Conservation (phyloP, 192 early-diverging fungal genomes). For the Podila horticola region DNA sequence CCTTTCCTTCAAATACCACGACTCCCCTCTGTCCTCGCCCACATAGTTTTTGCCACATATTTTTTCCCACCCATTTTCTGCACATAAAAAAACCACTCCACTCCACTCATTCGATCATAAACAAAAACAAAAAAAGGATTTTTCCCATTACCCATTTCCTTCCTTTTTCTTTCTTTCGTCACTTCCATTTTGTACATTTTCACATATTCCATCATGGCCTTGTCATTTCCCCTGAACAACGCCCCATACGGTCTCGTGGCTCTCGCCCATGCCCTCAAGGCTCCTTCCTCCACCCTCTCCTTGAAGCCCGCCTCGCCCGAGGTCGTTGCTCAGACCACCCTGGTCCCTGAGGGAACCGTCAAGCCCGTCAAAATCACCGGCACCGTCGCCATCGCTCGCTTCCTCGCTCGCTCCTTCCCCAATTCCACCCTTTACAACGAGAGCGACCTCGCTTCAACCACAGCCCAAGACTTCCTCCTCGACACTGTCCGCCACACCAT, state of each 20-base stretch:
- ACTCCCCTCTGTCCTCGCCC: too few relatives aligned
- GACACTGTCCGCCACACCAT: slow-evolving; percentile 46
- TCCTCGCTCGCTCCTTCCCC: slow-evolving; percentile 32
- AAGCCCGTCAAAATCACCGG: slow-evolving; percentile 37
- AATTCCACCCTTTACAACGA: slow-evolving; percentile 30
- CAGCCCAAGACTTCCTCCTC: slow-evolving; percentile 38
- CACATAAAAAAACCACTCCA: too few relatives aligned
- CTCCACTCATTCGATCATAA: too few relatives aligned
- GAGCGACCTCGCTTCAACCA: slow-evolving; percentile 4
- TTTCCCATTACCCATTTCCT: slow-evolving; percentile 1
- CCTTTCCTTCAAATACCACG: neutral
- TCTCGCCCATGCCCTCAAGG: slow-evolving; percentile 25
- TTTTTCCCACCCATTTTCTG: too few relatives aligned
- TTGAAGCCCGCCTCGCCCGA: slow-evolving; percentile 25
- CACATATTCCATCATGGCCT: slow-evolving; percentile 22
- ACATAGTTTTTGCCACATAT: too few relatives aligned
- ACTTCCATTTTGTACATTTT: neutral
- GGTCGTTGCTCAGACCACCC: slow-evolving; percentile 10
- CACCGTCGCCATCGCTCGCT: slow-evolving; percentile 36
- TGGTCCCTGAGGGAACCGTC: slow-evolving; percentile 4
- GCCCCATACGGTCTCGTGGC: slow-evolving; percentile 46
- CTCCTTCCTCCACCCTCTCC: slow-evolving; percentile 10
- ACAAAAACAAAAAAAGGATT: too few relatives aligned
- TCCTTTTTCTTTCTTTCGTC: neutral
- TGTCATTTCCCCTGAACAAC: slow-evolving; percentile 51